phyloP scores from a whole-genome alignment of 2,329 filamentous ascomycete species.

The Exophiala phaeomuriformis region DNA sequence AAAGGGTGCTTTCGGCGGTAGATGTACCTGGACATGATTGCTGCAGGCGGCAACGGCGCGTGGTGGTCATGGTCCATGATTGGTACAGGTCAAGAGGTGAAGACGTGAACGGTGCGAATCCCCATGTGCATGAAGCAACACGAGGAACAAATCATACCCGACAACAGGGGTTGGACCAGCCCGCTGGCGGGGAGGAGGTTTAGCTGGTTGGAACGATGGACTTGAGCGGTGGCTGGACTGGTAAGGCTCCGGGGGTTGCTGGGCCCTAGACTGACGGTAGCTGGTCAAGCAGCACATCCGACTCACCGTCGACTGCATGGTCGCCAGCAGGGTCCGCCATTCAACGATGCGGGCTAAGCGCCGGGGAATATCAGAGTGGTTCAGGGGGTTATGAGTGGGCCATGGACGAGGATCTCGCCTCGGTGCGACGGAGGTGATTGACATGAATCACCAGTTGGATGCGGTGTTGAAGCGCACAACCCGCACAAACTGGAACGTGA shows the following conservation, averaged over 20 bases:
- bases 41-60: conserved; percentile 3
- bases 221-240: conserved; percentile 2
- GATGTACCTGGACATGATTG: conserved; percentile 24
- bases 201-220: background rate
- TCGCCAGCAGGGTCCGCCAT: no score
- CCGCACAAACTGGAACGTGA: no score
- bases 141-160: conserved; percentile 14
- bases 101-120: conserved; percentile 3
- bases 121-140: conserved; percentile 19
- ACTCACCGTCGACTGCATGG: background rate
- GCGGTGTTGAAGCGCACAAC: no score
- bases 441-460: no score
- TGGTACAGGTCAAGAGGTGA: conserved; percentile 12
- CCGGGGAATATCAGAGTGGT: no score
- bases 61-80: conserved; percentile 14
- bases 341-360: no score
- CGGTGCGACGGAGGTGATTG: no score
- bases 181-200: background rate
- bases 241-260: background rate
- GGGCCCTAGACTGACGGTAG: conserved; percentile 5
- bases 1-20: conserved; percentile 22
- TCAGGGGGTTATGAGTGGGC: no score
- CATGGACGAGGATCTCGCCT: no score
- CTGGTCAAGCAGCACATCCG: background rate
- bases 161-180: background rate